A percentile compares a stretch with the other conserved stretches of the same genome.
These are phyloP conservation scores for Globisporangium viniferum DNA, from an alignment of 352 stramenopile species.

Conservation along the genomic window DNA sequence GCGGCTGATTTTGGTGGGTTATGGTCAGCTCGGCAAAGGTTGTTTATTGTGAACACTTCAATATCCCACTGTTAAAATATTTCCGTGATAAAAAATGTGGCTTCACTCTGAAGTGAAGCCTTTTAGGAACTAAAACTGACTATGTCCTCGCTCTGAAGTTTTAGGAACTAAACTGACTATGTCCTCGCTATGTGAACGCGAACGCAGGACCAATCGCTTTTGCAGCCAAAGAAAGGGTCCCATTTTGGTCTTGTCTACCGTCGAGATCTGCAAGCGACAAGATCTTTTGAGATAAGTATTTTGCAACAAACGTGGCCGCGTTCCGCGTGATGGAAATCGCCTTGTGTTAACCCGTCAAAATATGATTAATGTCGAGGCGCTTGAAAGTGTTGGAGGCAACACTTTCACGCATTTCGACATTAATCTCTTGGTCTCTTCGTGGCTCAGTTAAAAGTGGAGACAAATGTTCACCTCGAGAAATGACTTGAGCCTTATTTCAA, in stretches of 20 bases:
- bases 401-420: too few relatives aligned
- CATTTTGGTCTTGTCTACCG: background rate
- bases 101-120: background rate
- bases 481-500: background rate
- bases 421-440: too few relatives aligned
- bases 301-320: too few relatives aligned
- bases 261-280: background rate
- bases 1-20: background rate
- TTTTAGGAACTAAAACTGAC: too few relatives aligned
- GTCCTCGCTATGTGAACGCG: background rate
- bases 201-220: background rate
- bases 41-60: background rate
- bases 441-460: background rate
- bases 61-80: constrained; percentile 1
- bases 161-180: too few relatives aligned
- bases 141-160: too few relatives aligned
- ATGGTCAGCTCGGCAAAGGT: background rate
- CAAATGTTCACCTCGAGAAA: background rate
- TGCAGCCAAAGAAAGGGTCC: background rate
- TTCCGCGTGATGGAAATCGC: too few relatives aligned
- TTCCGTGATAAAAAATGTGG: background rate
- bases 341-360: too few relatives aligned
- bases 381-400: too few relatives aligned
- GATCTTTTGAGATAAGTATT: background rate
- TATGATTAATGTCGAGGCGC: too few relatives aligned